phyloP scores from a whole-genome alignment of 2,329 filamentous ascomycete genomes.

The Diaporthe sp. region DNA sequence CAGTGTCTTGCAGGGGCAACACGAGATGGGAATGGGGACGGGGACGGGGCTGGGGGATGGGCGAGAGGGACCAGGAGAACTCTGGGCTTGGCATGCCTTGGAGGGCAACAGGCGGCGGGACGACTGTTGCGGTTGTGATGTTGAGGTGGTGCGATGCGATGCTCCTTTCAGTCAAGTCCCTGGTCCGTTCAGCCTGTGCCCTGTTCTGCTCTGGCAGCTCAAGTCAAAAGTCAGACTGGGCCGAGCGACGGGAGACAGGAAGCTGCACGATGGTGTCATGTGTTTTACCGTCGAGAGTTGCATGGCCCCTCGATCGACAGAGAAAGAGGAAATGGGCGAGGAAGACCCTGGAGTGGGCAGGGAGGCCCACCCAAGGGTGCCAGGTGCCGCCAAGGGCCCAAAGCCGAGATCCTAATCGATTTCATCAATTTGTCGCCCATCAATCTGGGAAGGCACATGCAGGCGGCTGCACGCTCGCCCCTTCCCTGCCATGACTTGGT shows the following conservation, averaged over 20 bases:
- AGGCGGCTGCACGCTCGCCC: constrained; percentile 10
- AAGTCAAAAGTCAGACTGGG: neutral
- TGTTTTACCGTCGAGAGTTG: constrained; percentile 15
- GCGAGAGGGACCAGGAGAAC: neutral
- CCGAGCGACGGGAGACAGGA: neutral
- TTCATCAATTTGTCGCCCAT: constrained; percentile 19
- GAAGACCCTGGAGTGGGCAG: constrained; percentile 19
- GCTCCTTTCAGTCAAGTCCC: neutral
- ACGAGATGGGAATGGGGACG: constrained; percentile 15
- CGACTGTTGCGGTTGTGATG: neutral
- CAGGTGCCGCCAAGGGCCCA: constrained; percentile 13
- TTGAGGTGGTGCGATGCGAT: neutral
- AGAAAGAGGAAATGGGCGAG: neutral
- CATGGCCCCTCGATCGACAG: constrained; percentile 20
- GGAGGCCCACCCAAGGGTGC: neutral
- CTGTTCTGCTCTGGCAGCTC: neutral
- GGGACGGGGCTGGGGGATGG: neutral
- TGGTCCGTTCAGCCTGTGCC: neutral
- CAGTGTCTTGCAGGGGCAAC: constrained; percentile 24
- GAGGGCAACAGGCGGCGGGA: neutral
- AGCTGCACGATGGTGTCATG: constrained; percentile 29
- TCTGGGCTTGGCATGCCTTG: neutral
- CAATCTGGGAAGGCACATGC: constrained; percentile 30
- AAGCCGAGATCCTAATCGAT: constrained; percentile 27
- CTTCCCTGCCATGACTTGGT: neutral